Evolutionary conservation across 2,329 filamentous ascomycete species (phyloP), one percentile per base, ranked within the genome.

Genomic region (Trichoderma citrinoviride): DNA sequence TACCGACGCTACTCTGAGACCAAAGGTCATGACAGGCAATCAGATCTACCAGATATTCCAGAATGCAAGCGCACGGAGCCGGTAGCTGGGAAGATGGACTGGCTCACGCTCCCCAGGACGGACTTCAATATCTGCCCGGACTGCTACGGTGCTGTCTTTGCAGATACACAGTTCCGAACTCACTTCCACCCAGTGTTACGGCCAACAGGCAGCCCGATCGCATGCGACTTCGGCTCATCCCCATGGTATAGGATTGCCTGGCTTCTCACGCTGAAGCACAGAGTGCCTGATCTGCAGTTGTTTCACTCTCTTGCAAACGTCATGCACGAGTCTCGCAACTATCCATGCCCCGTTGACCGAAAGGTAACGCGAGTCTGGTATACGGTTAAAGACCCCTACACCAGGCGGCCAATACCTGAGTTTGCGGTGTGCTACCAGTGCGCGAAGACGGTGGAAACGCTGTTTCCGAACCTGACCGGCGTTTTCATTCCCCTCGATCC

Each of bases 211-310:
- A 80, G 82, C 46, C 81, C 85, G 52, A 82, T 91, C 7, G 81
- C 84, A 52, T 98, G 94, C 77, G 89, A 93, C 68, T 92, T 97
- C 76, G 91, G 91, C 33, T 83, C 86, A 14, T 83, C 82, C 0
- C 86, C 89, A 0, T 97, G 93, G 92, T 89, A 92, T 71, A 87
- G 91, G 29, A 87, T 97, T 44, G 93, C 93, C 0, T 96, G 90
- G 87, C 82, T 93, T 3, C 82, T 96, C 67, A 93, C 88, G 2
- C 79, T 90, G 60, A 92, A 93, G 75, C 86, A 91, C 69, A 78
- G 86, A 14, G 81, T 85, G 19, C 81, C 83, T 3, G 87, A 92
- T 68, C 78, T 95, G 46, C 84, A 85, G 14, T 78, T 96, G 5
- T 81, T 97, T 33, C 85, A 89, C 65, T 83, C 85, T 43, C 82